These are phyloP conservation scores for Colletotrichum gloeosporioides DNA, from an alignment of 2,329 filamentous ascomycete species.

Conservation along the genomic window DNA sequence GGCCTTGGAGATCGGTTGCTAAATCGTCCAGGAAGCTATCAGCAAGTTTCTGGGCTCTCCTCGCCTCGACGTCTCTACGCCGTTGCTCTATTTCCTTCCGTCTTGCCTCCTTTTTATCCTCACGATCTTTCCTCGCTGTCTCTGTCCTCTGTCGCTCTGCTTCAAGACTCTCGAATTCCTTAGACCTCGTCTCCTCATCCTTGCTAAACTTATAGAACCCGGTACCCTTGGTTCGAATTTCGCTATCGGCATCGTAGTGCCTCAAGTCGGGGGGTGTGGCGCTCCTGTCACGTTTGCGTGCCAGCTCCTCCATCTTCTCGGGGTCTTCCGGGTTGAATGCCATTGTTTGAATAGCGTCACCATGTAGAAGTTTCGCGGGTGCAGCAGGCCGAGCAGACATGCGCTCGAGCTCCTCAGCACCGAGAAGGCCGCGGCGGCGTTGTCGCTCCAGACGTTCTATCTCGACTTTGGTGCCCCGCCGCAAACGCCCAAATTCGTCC, in stretches of 20 bases:
- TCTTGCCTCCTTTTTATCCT: constrained; percentile 63
- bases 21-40: constrained; percentile 74
- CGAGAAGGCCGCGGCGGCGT: constrained; percentile 55
- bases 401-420: constrained; percentile 66
- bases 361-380: constrained; percentile 78
- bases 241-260: constrained; percentile 86
- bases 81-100: constrained; percentile 68
- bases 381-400: constrained; percentile 72
- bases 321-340: constrained; percentile 82
- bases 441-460: constrained; percentile 67
- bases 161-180: constrained; percentile 78
- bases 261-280: constrained; percentile 79
- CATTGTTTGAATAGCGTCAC: constrained; percentile 81
- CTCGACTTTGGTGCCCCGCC: constrained; percentile 74
- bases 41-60: constrained; percentile 70
- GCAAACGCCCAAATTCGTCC: constrained; percentile 90
- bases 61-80: constrained; percentile 65
- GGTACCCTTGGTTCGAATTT: constrained; percentile 86
- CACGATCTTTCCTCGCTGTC: constrained; percentile 58
- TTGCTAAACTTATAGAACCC: constrained; percentile 91
- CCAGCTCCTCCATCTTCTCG: constrained; percentile 78
- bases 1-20: constrained; percentile 21
- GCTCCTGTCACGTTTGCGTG: constrained; percentile 77
- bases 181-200: constrained; percentile 68
- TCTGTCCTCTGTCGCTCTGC: constrained; percentile 74